A percentile compares a stretch with the other conserved stretches of the same genome.
Conservation (phyloP, 169 alveolate species). For the Babesia bigemina region DNA sequence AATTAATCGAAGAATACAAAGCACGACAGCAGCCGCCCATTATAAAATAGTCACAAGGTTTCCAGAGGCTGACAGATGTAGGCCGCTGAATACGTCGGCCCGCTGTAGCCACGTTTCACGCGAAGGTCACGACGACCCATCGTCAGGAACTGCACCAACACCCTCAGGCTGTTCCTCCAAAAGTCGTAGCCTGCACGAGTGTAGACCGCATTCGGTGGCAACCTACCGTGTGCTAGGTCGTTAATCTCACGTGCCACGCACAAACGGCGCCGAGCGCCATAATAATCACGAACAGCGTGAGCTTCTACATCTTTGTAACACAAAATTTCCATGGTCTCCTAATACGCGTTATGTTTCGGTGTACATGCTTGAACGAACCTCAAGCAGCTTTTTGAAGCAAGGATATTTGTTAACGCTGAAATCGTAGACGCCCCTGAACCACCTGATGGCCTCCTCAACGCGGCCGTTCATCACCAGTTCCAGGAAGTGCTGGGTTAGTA, state of each 20-base stretch:
- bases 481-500: slow-evolving; percentile 13
- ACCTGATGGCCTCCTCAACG: slow-evolving; percentile 13
- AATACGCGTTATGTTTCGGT: neutral
- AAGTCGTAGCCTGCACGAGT: slow-evolving; percentile 15
- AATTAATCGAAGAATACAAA: slow-evolving; percentile 5
- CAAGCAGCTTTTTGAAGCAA: slow-evolving; percentile 3
- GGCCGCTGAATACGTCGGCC: slow-evolving; percentile 6
- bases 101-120: neutral
- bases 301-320: slow-evolving; percentile 4
- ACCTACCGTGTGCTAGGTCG: slow-evolving; percentile 19
- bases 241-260: slow-evolving; percentile 15
- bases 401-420: neutral
- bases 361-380: slow-evolving; percentile 6
- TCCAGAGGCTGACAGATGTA: neutral
- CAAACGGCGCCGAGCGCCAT: neutral
- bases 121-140: slow-evolving; percentile 8
- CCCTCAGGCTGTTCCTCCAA: slow-evolving; percentile 14
- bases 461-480: slow-evolving; percentile 9
- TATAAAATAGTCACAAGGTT: neutral
- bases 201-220: neutral
- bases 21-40: neutral
- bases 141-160: slow-evolving; percentile 16
- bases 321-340: slow-evolving; percentile 19
- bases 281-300: neutral
- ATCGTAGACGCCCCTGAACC: slow-evolving; percentile 33